Evolutionary conservation across 2,329 filamentous ascomycete species (phyloP), one percentile per base, ranked within the genome.

Genomic region (Aspergillus chevalieri): DNA sequence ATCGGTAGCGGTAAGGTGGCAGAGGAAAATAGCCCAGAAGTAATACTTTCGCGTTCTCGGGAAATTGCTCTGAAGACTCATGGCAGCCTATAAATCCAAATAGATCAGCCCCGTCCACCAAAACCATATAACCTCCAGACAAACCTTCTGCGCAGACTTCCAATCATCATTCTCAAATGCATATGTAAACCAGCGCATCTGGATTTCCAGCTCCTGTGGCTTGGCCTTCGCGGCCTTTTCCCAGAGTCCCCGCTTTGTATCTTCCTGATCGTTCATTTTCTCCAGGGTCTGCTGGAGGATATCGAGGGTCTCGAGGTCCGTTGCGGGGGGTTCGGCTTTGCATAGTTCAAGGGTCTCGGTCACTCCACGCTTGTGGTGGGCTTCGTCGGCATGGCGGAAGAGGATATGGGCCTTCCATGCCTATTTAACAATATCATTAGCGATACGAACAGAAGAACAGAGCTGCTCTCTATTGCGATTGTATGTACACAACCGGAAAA

Each of bases 1-100:
- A 49, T 73, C 66, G 22, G 62, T 54, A 14, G 70, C 60, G 39
- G 75, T 63, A 42, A 76, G 59, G 49, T 74, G 66, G 51, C 69
- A 73, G 55, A 74, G 65, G 49, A 77, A 68, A 24, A 76, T 74
- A 22, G 73, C 73, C 71, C 74, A 76, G 54, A 76, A 74, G 51
- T 75, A 72, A 55, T 75, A 77, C 44, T 74, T 68, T 43, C 74
- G 66, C 21, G 70, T 66, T 52, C 71, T 71, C 1, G 74, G 71
- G 49, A 76, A 77, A 49, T 75, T 74, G 55, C 69, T 76, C 54
- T 74, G 72, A 39, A 77, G 69, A 51, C 68, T 71, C 73, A 76
- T 76, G 43, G 73, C 70, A 50, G 74, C 74, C 74, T 76, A 54
- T 46, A 39, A 22, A 6, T 2, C 34, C 34, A 36, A 7, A 36